Evolutionary conservation across 345 rosid species (phyloP).

Genomic region (Sisymbrium irio): DNA sequence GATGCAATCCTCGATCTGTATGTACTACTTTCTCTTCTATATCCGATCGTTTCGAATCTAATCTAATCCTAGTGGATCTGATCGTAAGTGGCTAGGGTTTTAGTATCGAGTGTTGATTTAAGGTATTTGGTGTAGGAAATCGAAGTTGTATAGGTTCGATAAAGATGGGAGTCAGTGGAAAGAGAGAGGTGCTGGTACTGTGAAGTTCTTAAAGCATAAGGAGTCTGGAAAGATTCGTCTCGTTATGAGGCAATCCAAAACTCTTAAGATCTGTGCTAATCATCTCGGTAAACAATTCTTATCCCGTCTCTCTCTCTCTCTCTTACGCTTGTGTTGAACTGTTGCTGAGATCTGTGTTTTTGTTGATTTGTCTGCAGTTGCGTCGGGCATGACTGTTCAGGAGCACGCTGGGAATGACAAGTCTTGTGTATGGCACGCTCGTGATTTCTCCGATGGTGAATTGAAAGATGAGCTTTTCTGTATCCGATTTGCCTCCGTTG

Average conservation of each 20-base stretch:
- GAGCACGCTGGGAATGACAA: conserved; percentile 76
- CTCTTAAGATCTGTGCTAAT: conserved; percentile 95
- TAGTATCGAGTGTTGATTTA: background rate
- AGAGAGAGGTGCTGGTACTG: conserved; percentile 88
- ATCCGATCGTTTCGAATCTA: background rate
- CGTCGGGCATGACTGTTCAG: conserved; percentile 50
- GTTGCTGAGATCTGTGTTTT: conserved; percentile 11
- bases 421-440: conserved; percentile 70
- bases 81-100: conserved; percentile 12
- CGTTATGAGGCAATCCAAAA: conserved; percentile 86
- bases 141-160: conserved; percentile 82
- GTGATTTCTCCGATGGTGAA: conserved; percentile 66
- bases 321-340: background rate
- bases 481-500: conserved; percentile 64
- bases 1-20: conserved; percentile 78
- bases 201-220: conserved; percentile 81
- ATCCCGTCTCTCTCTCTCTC: background rate
- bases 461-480: conserved; percentile 77
- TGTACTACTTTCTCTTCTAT: background rate
- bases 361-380: conserved; percentile 36
- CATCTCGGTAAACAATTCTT: conserved; percentile 56
- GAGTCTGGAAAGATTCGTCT: conserved; percentile 70
- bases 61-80: conserved; percentile 25
- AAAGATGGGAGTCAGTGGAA: conserved; percentile 89
- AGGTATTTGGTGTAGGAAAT: conserved; percentile 45